Evolutionary conservation across 2,329 filamentous ascomycete genomes (phyloP), one percentile per base, ranked within the genome.

Genomic region (Clonostachys rosea): DNA sequence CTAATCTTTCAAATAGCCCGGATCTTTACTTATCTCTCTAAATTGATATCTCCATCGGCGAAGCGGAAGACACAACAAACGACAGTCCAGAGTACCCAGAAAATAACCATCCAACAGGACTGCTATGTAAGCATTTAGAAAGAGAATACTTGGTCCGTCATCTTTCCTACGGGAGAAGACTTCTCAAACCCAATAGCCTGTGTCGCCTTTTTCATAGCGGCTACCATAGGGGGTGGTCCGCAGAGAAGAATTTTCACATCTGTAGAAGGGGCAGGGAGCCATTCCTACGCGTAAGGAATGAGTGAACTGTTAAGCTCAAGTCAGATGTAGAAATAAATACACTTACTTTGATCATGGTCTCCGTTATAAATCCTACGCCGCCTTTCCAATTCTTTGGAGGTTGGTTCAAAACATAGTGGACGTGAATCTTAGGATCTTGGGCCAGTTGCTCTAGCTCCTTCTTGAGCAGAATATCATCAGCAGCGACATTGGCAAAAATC

Each of bases 371-470:
- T 56, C 94, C 94, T 52, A 95, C 88, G 55, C 90, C 92, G 50
- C 94, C 94, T 39, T 80, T 84, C 94, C 94, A 99, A 59, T 81
- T 84, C 74, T 89, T 86, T 9, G 92, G 91, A 17, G 94, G 91
- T 74, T 94, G 95, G 78, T 99, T 96, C 43, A 99, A 79, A 43
- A 97, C 92, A 64, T 97, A 97, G 79, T 96, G 86, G 35, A 97
- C 81, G 50, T 87, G 81, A 76, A 99, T 91, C 50, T 83, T 81
- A 51, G 81, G 74, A 65, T 99, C 92, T 66, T 92, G 80, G 41
- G 80, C 83, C 48, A 97, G 75, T 51, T 81, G 69, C 60, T 97
- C 92, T 53, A 99, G 78, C 62, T 97, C 91, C 62, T 97, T 90
- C 73, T 86, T 89, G 61, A 99, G 79, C 57, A 99, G 76, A 52